A percentile compares a stretch with the other conserved stretches of the same genome.
Conservation (phyloP, 1,284 basidiomycete species). For the Takashimella tepidaria region DNA sequence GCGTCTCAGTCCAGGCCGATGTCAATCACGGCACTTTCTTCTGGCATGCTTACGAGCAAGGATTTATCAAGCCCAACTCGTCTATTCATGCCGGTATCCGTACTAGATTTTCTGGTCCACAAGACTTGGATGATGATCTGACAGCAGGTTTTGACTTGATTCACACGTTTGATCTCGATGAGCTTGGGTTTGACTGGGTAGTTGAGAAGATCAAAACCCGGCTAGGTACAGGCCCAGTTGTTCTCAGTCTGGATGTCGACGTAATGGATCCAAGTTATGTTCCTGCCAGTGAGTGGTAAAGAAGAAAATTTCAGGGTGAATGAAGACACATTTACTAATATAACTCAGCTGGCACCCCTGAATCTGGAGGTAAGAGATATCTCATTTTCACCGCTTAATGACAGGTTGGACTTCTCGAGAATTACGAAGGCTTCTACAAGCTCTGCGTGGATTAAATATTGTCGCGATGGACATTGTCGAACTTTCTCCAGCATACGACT, state of each 20-base stretch:
- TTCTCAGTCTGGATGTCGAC: constrained; percentile 24
- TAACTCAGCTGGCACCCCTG: constrained; percentile 19
- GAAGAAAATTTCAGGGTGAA: not conserved
- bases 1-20: constrained; percentile 23
- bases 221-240: constrained; percentile 19
- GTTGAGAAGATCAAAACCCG: constrained; percentile 27
- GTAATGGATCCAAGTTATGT: constrained; percentile 23
- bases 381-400: too few relatives aligned
- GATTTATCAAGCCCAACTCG: constrained; percentile 48
- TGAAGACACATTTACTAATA: not conserved
- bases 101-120: constrained; percentile 16
- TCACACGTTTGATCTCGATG: constrained; percentile 37
- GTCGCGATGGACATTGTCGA: constrained; percentile 40
- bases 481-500: not conserved
- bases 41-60: constrained; percentile 39
- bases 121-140: constrained; percentile 32
- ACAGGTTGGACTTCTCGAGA: constrained; percentile 42
- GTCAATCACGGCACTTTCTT: constrained; percentile 43
- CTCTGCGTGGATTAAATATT: constrained; percentile 35
- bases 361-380: constrained; percentile 25
- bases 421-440: constrained; percentile 35
- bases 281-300: constrained; percentile 12
- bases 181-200: constrained; percentile 38
- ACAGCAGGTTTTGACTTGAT: constrained; percentile 38
- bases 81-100: constrained; percentile 51